Base-by-base conservation (phyloP, 78 protist genomes). In the Dictyostelium discoideum region DNA sequence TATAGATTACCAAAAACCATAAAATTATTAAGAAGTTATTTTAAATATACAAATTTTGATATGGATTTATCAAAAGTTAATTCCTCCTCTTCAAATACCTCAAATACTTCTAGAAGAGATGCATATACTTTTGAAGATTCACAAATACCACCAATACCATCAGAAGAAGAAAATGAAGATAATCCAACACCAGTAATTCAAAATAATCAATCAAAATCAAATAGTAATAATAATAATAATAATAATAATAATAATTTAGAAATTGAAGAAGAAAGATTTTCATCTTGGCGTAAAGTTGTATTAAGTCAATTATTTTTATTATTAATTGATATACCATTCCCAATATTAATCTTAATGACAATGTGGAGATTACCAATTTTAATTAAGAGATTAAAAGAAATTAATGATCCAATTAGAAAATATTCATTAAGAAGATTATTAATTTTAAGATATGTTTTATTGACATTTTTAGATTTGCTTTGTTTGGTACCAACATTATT, bases 241-340 rank as follows among this genome's bases (percentile, higher is more conserved):
- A 40, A 40, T 40, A 40, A 42, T 42, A 42, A 42, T 2, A 42
- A 42, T 42, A 42, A 42, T 32, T 32, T 42, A 42, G 46, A n/a
- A 16, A 14, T 26, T 1, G 81, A 37, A 32, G 48, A 37, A 14
- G 39, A 32, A 32, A 37, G 39, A 74, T 74, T 39, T 26, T 14
- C 65, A 18, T 84, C 88, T 22, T 94, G 96, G 92, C 29, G 85
- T n/a, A 24, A 46, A 20, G 78, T 76, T 13, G 88, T 95, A 42
- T 46, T 85, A 9, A 84, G 65, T 20, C 76, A 88, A 44, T 73
- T 84, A 39, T 37, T 85, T 18, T 60, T 88, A 22, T 14, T 89
- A 6, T 39, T 95, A 13, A 81, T 95, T n/a, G 97, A 95, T 63
- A 92, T 90, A 2, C 97, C 97, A 69, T 92, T 95, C 92, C 97